Percentiles rank a stretch among this genome's conserved stretches.
phyloP scores from a whole-genome alignment of 176 grass and related monocot species.

The Guadua angustifolia region DNA sequence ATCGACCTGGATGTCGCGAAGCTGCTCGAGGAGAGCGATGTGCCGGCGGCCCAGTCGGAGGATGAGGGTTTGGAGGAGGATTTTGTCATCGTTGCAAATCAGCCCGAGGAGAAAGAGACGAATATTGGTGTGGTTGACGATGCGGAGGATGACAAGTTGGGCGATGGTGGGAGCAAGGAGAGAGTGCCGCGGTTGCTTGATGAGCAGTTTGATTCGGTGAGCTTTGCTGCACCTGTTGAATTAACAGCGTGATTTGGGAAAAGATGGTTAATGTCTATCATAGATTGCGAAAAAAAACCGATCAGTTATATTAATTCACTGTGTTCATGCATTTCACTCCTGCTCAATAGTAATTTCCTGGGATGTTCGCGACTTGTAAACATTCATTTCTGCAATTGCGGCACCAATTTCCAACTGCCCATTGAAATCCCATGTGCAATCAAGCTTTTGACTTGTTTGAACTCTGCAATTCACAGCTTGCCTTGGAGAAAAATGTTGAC shows the following conservation, averaged over 20 bases:
- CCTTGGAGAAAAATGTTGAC: slow-evolving; percentile 26
- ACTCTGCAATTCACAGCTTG: slow-evolving; percentile 40
- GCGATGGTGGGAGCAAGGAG: slow-evolving; percentile 7
- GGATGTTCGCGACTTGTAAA: not conserved
- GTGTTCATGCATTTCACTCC: not conserved
- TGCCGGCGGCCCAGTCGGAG: slow-evolving; percentile 37
- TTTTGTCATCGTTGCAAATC: slow-evolving; percentile 72
- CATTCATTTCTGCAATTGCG: not conserved
- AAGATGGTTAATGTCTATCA: not conserved
- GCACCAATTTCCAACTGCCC: not conserved
- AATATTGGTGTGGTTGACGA: not conserved
- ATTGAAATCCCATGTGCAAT: not conserved
- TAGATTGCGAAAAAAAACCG: not conserved
- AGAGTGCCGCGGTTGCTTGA: slow-evolving; percentile 18
- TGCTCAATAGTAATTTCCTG: not conserved
- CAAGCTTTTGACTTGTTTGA: slow-evolving; percentile 26
- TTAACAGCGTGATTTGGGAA: not conserved
- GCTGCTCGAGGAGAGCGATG: not conserved
- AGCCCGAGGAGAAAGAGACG: slow-evolving; percentile 38
- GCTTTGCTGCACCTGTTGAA: slow-evolving; percentile 1
- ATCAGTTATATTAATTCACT: not conserved
- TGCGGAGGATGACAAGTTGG: not conserved
- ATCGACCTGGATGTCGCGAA: not conserved
- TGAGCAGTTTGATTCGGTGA: slow-evolving; percentile 63
- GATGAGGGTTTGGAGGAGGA: slow-evolving; percentile 82